Base-by-base conservation (phyloP, 2,329 filamentous ascomycete genomes). In the Epichloe bromicola region DNA sequence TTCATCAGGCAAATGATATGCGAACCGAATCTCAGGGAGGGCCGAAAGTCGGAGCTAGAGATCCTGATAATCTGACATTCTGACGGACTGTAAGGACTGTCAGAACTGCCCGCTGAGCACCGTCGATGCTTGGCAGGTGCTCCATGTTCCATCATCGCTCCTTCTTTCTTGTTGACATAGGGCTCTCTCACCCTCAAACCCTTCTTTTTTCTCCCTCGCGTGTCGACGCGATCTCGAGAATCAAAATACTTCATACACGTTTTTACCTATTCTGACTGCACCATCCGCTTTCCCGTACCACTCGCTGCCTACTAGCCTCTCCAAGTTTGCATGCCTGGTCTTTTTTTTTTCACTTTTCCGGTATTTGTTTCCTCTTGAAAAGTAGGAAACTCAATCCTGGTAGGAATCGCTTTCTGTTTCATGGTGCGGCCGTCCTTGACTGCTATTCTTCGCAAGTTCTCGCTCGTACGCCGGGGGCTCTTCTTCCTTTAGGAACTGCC, bases 1-100 rank as follows among this genome's bases (percentile, higher is more conserved):
- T 34, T 38, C 45, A 7, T 5, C 15, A 38, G 11, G 17, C 10
- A 30, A 20, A 8, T 17, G 6, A 4, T 3, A 14, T 23, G 10
- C 7, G 7, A 33, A 10, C 7, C 10, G 10, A 4, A 11, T 8
- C 30, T 3, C 1, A 11, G 3, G 10, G 10, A 30, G 30, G 30
- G 30, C 47, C 26, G 26, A 23, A 38, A 19, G n/a, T 14, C 30
- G 39, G 39, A 43, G 39, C 38, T 30, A 23, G 30, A 30, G 30
- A 30, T 11, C 10, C 30, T 30, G 30, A 11, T 2, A 12, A 40
- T 10, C 46, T 40, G 41, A 23, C 48, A 30, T 50, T 12, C 19
- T 30, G 48, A 30, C 48, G 48, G 48, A 40, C 48, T 44, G 48
- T 40, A 7, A 7, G 23, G 23, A 33, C 42, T 50, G 48, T 46